Conservation (phyloP, 495 filamentous ascomycete species). For the Penicillium chermesinum region DNA sequence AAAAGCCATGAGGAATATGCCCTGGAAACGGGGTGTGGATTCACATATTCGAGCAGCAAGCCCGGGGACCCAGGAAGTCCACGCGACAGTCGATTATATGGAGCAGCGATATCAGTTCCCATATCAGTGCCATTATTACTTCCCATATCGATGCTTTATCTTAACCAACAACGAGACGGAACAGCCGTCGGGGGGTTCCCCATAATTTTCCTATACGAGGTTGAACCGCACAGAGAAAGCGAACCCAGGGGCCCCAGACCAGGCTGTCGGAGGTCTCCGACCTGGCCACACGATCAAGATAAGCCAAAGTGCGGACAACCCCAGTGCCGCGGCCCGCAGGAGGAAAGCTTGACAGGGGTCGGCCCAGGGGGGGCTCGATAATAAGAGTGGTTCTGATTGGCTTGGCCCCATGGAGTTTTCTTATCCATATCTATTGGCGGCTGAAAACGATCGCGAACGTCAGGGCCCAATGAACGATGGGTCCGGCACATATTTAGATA, state of each 20-base stretch:
- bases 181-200: conserved; percentile 14
- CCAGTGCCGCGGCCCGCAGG: background rate
- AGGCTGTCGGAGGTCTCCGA: conserved; percentile 18
- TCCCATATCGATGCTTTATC: conserved; percentile 11
- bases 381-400: background rate
- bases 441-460: background rate
- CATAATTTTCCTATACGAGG: conserved; percentile 6
- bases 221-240: background rate
- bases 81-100: conserved; percentile 7
- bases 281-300: background rate
- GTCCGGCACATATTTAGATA: too few species aligned
- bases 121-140: too few species aligned
- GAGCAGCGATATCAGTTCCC: background rate
- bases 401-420: background rate
- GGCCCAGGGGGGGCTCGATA: background rate
- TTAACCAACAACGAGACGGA: background rate
- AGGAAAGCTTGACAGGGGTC: background rate
- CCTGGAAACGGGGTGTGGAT: background rate
- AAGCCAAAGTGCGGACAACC: background rate
- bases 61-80: background rate
- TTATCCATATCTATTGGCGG: background rate
- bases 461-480: background rate
- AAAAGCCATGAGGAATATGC: conserved; percentile 10
- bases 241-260: background rate
- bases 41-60: background rate